These are phyloP conservation scores for Selenicereus undatus DNA, from an alignment of 148 eudicot genomes.

Conservation along the genomic window DNA sequence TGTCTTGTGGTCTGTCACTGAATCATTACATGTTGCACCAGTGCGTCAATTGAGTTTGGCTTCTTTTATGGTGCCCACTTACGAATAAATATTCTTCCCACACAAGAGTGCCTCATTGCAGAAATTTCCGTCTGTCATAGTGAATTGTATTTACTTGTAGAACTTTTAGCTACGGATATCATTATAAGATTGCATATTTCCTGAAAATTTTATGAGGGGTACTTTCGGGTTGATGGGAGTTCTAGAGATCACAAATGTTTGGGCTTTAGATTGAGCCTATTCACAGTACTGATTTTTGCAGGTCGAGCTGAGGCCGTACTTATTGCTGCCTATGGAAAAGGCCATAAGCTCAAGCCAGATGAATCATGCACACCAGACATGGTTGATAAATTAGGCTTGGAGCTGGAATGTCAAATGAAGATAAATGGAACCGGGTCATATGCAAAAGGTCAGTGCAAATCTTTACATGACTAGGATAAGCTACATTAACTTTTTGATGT, in stretches of 20 bases:
- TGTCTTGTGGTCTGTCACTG: too few species aligned
- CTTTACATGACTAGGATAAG: neutral
- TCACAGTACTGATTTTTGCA: constrained; percentile 25
- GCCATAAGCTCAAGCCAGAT: constrained; percentile 33
- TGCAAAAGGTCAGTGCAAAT: neutral
- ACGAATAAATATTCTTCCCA: too few species aligned
- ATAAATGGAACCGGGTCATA: neutral
- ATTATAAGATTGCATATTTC: too few species aligned
- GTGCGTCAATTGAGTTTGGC: too few species aligned
- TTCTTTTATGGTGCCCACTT: too few species aligned
- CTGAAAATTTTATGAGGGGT: too few species aligned
- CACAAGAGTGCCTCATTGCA: too few species aligned
- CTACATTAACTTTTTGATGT: neutral
- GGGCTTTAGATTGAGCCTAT: neutral
- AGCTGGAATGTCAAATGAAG: neutral
- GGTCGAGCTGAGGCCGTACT: constrained; percentile 85
- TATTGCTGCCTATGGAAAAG: constrained; percentile 74
- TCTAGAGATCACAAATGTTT: neutral
- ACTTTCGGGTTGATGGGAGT: neutral
- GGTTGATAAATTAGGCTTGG: neutral
- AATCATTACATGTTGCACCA: too few species aligned
- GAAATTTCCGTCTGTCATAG: too few species aligned
- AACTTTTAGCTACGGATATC: too few species aligned
- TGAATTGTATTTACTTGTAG: too few species aligned
- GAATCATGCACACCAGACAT: constrained; percentile 16